phyloP scores from a whole-genome alignment of 2,329 filamentous ascomycete species.

The Alternaria angustiovoidea region DNA sequence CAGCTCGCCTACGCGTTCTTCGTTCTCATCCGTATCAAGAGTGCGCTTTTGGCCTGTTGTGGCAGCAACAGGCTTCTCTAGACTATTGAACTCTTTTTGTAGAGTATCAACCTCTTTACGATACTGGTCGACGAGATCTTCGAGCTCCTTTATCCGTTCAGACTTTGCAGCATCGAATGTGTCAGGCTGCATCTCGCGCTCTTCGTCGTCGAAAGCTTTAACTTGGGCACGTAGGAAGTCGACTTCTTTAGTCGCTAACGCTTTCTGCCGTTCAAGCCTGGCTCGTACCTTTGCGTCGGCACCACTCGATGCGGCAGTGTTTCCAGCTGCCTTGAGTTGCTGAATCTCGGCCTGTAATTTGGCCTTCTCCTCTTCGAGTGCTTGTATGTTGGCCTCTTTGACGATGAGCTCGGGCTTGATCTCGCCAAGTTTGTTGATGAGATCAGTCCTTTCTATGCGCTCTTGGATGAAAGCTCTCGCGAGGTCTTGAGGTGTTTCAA shows the following conservation, averaged over 20 bases:
- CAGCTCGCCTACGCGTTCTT: constrained; percentile 80
- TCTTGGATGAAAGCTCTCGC: constrained; percentile 85
- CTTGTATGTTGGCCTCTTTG: constrained; percentile 77
- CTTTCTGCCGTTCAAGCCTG: constrained; percentile 84
- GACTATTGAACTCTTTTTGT: constrained; percentile 74
- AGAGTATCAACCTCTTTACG: constrained; percentile 79
- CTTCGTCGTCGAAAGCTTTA: constrained; percentile 84
- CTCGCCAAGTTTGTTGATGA: constrained; percentile 81
- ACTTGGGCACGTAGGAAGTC: constrained; percentile 93
- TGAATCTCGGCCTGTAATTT: constrained; percentile 74
- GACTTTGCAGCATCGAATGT: constrained; percentile 78
- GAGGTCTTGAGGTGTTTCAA: constrained; percentile 87
- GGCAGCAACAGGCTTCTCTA: constrained; percentile 62
- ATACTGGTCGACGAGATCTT: constrained; percentile 87
- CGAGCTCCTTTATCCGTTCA: constrained; percentile 79
- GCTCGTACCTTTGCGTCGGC: constrained; percentile 73
- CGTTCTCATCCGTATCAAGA: constrained; percentile 63
- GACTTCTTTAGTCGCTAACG: constrained; percentile 87
- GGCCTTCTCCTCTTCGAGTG: constrained; percentile 73
- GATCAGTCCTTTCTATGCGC: constrained; percentile 77
- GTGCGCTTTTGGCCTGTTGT: constrained; percentile 68
- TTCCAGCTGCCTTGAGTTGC: constrained; percentile 64
- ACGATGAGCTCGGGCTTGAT: constrained; percentile 80
- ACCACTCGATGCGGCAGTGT: constrained; percentile 48
- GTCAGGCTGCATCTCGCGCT: constrained; percentile 83